Base-by-base conservation (phyloP, 129 eudicot genomes). In the Calendula officinalis region DNA sequence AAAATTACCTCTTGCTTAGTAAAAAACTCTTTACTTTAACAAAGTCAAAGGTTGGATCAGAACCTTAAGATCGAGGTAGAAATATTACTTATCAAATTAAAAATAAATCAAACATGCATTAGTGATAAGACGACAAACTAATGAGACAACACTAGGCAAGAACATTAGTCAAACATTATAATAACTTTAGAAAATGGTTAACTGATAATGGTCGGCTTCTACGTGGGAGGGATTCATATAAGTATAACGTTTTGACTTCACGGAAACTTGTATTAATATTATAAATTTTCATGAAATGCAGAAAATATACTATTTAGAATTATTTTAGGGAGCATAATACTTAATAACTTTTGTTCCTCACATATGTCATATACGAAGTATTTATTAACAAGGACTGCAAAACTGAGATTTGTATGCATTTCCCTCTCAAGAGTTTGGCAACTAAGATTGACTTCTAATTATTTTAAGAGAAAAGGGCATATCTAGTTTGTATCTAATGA, bases 341-440 rank as follows among this genome's bases (percentile, higher is more conserved):
- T 22, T 22, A 1, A 0, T 22, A 22, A 22, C 2, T 22, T 22
- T 59, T 61, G 47, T 50, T 66, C 64, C 61, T 22, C 52, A 60
- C 45, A 56, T 34, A 53, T 47, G 56, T 56, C 48, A 40, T 43
- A 58, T 60, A n/a, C n/a, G n/a, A n/a, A n/a, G n/a, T n/a, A 2
- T 22, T n/a, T 13, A 22, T 32, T 34, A 44, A 72, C 44, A 61
- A 40, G 77, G 70, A 64, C 78, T 73, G 80, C 86, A 63, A 66
- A 77, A 75, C 36, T 81, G 75, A 69, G 80, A 81, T 69, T 64
- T 69, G 46, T 34, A 56, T 68, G 56, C 57, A 34, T 56, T 46
- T 46, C 68, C 60, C 65, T 57, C 13, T 42, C 58, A 47, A 27
- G 40, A 41, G 40, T 62, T 45, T 53, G 54, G 53, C 55, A 37